Base-by-base conservation (phyloP, 495 filamentous ascomycete genomes). In the Umbilicaria muhlenbergii region DNA sequence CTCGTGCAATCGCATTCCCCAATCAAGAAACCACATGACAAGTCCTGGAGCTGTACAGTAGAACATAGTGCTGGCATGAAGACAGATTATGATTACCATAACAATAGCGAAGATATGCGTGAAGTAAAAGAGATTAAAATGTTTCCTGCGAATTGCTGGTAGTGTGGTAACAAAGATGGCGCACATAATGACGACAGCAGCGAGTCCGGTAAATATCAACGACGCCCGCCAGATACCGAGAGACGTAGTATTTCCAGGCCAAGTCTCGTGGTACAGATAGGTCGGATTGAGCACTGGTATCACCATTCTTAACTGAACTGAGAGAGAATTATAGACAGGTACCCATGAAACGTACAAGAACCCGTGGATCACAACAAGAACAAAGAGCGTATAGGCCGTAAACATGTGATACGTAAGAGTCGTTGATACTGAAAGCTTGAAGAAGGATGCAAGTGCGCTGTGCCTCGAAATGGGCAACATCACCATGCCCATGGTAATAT, bases 51-150 rank as follows among this genome's bases (percentile, higher is more conserved):
- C 46, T 13, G 48, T 56, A 41, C 56, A 59, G 38, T 61, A 61
- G 19, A 61, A 56, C 57, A 61, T 56, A 10, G 57, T 61, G 16
- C 57, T 61, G 4, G 58, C 57, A 34, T 61, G 58, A 5, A 61
- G 47, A 38, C 58, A 61, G 31, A 59, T 48, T 16, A 61, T 36
- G 8, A 58, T 47, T 21, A 61, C 52, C 16, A 51, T 51, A 2
- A 58, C 6, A 14, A 61, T 58, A 15, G 44, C 50, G 1, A 54
- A 18, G 1, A 59, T 28, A 44, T 61, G 58, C 3, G 57, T 59
- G 39, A 59, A 61, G 39, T 59, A 61, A 39, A 61, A 61, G 5
- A 59, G 42, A 21, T 61, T 61, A 44, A 61, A 61, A 34, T 58
- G 52, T 14, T 45, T 44, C n/a, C 34, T 44, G 15, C 58, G 46